A percentile compares a stretch with the other conserved stretches of the same genome.
phyloP scores from a whole-genome alignment of 2,329 filamentous ascomycete genomes.

The Beauveria rudraprayagi region DNA sequence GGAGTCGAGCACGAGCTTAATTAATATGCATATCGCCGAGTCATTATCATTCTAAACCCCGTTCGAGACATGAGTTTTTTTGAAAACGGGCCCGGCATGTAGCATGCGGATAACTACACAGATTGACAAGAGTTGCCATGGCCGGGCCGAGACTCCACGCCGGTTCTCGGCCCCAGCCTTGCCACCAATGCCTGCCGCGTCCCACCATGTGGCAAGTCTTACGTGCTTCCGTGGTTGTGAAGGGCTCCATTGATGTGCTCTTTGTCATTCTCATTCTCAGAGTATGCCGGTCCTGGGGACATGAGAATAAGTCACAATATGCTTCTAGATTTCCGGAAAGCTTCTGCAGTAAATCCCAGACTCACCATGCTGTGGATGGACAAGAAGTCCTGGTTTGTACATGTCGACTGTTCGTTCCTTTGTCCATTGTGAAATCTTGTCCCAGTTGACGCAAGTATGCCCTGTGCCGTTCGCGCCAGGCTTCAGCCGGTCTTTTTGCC shows the following conservation, averaged over 20 bases:
- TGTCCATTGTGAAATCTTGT: neutral
- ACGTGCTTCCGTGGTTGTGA: neutral
- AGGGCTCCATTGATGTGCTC: neutral
- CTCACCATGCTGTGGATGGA: conserved; percentile 2
- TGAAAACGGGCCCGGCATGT: neutral
- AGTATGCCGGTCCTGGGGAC: neutral
- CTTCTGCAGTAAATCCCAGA: neutral
- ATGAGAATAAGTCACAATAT: neutral
- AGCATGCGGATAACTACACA: neutral
- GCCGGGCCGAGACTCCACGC: neutral
- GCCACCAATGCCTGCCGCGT: neutral
- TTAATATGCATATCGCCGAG: no score
- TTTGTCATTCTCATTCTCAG: neutral
- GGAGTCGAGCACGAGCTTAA: no score
- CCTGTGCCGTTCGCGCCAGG: conserved; percentile 1
- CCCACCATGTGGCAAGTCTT: neutral
- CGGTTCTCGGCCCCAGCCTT: neutral
- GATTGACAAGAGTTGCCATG: neutral
- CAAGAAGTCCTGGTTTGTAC: conserved; percentile 4
- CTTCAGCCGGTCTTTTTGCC: conserved; percentile 3
- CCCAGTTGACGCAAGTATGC: conserved; percentile 3
- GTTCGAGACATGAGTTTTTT: no score
- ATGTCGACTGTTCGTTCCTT: neutral
- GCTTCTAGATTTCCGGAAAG: no score
- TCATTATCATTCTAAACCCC: no score